These are phyloP conservation scores for Byssoonygena ceratinophila DNA, from an alignment of 2,329 filamentous ascomycete genomes.

Conservation along the genomic window DNA sequence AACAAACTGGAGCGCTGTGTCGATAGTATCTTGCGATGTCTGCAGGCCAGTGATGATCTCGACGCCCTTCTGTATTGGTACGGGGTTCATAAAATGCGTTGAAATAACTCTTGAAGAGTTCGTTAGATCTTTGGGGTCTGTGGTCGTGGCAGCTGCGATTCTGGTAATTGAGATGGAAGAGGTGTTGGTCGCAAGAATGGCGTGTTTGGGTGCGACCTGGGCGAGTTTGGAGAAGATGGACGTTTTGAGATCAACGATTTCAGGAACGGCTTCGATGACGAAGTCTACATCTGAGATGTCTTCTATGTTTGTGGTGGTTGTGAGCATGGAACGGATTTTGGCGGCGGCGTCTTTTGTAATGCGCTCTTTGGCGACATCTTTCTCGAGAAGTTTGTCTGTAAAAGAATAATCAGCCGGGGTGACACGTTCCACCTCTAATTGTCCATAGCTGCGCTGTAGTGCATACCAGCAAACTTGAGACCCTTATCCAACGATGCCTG, in stretches of 20 bases:
- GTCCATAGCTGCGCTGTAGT: neutral
- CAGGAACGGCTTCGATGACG: slow-evolving; percentile 93
- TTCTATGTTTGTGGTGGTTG: slow-evolving; percentile 61
- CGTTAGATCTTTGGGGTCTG: slow-evolving; percentile 66
- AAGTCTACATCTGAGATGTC: slow-evolving; percentile 79
- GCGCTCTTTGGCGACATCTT: slow-evolving; percentile 79
- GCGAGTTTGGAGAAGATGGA: slow-evolving; percentile 78
- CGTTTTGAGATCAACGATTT: slow-evolving; percentile 77
- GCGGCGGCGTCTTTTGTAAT: slow-evolving; percentile 74
- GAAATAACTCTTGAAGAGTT: slow-evolving; percentile 81
- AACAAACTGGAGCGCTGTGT: slow-evolving; percentile 75
- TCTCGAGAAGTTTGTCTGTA: slow-evolving; percentile 78
- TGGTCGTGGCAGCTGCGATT: slow-evolving; percentile 77
- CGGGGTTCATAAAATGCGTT: slow-evolving; percentile 99
- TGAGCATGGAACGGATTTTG: slow-evolving; percentile 58
- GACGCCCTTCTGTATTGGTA: slow-evolving; percentile 91
- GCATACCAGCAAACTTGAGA: slow-evolving; percentile 69
- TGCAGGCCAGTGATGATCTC: slow-evolving; percentile 95
- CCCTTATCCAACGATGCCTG: slow-evolving; percentile 81
- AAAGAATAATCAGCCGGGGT: neutral
- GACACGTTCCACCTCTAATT: neutral
- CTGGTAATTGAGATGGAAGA: slow-evolving; percentile 97
- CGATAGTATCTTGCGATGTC: slow-evolving; percentile 70
- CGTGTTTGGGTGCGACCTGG: slow-evolving; percentile 67
- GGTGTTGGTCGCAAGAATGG: slow-evolving; percentile 93